Conservation (phyloP, 441 rosid species). For the Populus trichocarpa region DNA sequence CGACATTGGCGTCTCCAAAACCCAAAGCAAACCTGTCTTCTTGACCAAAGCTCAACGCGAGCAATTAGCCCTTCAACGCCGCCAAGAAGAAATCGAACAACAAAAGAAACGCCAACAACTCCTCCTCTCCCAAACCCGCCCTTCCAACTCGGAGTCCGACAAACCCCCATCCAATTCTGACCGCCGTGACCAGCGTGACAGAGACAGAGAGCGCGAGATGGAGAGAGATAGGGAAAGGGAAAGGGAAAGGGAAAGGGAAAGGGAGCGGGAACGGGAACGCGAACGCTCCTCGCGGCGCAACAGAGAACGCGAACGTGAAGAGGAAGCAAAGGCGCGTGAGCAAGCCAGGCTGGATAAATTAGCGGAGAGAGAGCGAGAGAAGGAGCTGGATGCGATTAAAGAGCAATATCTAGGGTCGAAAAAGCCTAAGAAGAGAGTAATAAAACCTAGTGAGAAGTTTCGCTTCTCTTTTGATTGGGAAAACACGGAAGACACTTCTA, state of each 20-base stretch:
- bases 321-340: constrained; percentile 59
- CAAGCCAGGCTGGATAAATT: constrained; percentile 66
- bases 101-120: constrained; percentile 54
- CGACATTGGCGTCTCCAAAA: constrained; percentile 25
- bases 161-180: neutral
- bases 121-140: constrained; percentile 19
- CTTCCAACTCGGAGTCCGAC: constrained; percentile 25
- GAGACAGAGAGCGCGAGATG: constrained; percentile 31
- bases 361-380: constrained; percentile 71
- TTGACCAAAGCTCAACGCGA: constrained; percentile 79
- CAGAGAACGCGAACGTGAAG: constrained; percentile 66
- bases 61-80: constrained; percentile 77
- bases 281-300: constrained; percentile 40
- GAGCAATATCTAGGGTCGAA: constrained; percentile 88
- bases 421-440: constrained; percentile 91
- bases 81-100: constrained; percentile 55
- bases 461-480: constrained; percentile 97
- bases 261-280: constrained; percentile 15
- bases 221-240: constrained; percentile 45
- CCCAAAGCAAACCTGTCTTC: constrained; percentile 56
- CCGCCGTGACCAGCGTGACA: constrained; percentile 16
- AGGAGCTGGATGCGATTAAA: constrained; percentile 74
- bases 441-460: constrained; percentile 91
- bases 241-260: constrained; percentile 33
- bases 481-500: constrained; percentile 82